These are phyloP conservation scores for Pseudogymnoascus sp. DNA, from an alignment of 2,329 filamentous ascomycete genomes.

Conservation along the genomic window DNA sequence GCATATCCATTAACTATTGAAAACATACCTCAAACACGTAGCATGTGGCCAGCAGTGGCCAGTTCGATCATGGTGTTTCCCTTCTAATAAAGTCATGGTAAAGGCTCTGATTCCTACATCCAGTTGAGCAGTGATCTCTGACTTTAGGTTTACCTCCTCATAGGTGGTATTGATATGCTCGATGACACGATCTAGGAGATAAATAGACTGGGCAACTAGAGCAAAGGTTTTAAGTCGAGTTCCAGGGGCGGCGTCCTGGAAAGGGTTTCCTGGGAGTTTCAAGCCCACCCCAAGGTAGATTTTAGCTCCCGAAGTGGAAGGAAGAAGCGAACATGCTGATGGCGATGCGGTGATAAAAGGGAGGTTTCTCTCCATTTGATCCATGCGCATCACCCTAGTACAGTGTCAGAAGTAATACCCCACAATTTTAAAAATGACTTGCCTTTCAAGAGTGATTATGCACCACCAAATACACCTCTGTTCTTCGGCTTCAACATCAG, in stretches of 20 bases:
- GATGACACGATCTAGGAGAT: not conserved
- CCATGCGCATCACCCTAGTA: not conserved
- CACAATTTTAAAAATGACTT: not conserved
- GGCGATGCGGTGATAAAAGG: not conserved
- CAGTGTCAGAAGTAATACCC: not conserved
- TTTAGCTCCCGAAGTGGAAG: not conserved
- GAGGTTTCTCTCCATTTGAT: not conserved
- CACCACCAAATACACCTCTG: not conserved
- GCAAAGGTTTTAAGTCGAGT: not conserved
- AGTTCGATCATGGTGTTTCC: not conserved
- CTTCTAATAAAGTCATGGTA: not conserved
- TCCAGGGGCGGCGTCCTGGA: not conserved
- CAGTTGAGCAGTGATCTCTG: not conserved
- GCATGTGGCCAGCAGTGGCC: constrained; percentile 2
- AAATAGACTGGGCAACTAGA: not conserved
- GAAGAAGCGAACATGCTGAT: not conserved
- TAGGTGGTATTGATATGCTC: constrained; percentile 2
- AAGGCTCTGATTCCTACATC: not conserved
- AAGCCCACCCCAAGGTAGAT: not conserved
- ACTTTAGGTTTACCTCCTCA: not conserved
- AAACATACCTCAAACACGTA: not conserved
- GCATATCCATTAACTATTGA: not conserved
- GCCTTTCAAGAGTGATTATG: not conserved
- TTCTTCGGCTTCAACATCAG: not conserved
- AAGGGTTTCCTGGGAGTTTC: constrained; percentile 1